Evolutionary conservation across 257 asterid species (phyloP), one percentile per base, ranked within the genome.

Genomic region (Petrea volubilis): DNA sequence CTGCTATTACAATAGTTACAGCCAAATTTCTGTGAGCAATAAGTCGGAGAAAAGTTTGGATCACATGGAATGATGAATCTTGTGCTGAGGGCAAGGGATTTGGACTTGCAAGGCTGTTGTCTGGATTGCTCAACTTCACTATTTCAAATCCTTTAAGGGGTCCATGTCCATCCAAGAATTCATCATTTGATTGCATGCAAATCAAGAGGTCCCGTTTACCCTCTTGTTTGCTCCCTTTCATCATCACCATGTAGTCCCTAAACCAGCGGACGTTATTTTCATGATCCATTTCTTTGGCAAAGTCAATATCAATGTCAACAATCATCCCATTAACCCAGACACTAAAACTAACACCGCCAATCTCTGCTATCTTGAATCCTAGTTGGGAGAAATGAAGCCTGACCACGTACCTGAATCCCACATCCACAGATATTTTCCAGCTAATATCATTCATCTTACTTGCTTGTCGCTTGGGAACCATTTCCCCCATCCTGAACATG

Each of bases 331-430:
- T 74, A 31, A 84, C 77, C 56, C 69, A 6, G 49, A 81, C 76
- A 15, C 57, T 31, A 55, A 81, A 80, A 60, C 5, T 24, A 51
- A 80, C 41, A 0, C n/a, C n/a, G n/a, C n/a, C n/a, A n/a, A n/a
- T n/a, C n/a, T n/a, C n/a, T n/a, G n/a, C n/a, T n/a, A n/a, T n/a
- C n/a, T 57, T 76, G 33, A 68, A 58, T 60, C 73, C 80, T 17
- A 78, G 57, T 25, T 84, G 78, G 3, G 83, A 81, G 76, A 81
- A 84, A 80, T 81, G 83, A 28, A 84, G 81, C 75, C 89, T 81
- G 9, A 84, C 72, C 82, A 81, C 60, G 62, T 84, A 81, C 53
- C 83, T 77, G 63, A 79, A 84, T 63, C 89, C 89, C 60, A 81
- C 80, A 77, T 84, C 80, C 64, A 81, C 81, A 25, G 70, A 65